Evolutionary conservation across 352 stramenopile species (phyloP), one percentile per base, ranked within the genome.

Genomic region (Pythium chondricola): DNA sequence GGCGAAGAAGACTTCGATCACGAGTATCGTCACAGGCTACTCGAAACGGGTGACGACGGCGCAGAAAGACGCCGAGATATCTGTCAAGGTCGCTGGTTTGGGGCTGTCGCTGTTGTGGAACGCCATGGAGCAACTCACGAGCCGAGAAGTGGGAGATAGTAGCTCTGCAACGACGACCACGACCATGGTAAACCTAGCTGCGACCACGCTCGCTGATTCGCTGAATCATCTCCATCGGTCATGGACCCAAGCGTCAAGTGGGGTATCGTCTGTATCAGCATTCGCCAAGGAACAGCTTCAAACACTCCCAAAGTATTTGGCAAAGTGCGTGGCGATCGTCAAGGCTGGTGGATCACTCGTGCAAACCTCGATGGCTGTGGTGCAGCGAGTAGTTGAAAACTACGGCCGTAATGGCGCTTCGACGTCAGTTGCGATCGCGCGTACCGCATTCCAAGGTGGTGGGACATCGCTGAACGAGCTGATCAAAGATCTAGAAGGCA

Each of bases 71-170:
- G 52, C 76, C 2, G 78, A 93, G 22, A 58, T 87, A 2, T 66
- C 83, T 13, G 83, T 70, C 48, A 93, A 93, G 43, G 63, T 93
- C 20, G 74, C 88, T 24, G 71, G 44, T 9, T 49, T 93, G 32
- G 81, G 78, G 18, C 80, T 82, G 14, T 89, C 71, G n/a, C 47
- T 93, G 16, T 72, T 89, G 39, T 92, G 81, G 81, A 90, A 85
- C 60, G 76, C 64, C 8, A 73, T 85, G 21, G 56, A 59, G 35
- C 46, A 63, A 17, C 5, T 40, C 18, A n/a, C n/a, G n/a, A n/a
- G n/a, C n/a, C n/a, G n/a, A n/a, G n/a, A n/a, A n/a, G n/a, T n/a
- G n/a, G n/a, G n/a, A n/a, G n/a, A n/a, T n/a, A n/a, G n/a, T n/a
- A n/a, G n/a, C n/a, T n/a, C n/a, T n/a, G n/a, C n/a, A n/a, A n/a